Percentiles rank a stretch among this genome's conserved stretches.
These are phyloP conservation scores for Boeremia exigua DNA, from an alignment of 2,329 filamentous ascomycete genomes.

Conservation along the genomic window DNA sequence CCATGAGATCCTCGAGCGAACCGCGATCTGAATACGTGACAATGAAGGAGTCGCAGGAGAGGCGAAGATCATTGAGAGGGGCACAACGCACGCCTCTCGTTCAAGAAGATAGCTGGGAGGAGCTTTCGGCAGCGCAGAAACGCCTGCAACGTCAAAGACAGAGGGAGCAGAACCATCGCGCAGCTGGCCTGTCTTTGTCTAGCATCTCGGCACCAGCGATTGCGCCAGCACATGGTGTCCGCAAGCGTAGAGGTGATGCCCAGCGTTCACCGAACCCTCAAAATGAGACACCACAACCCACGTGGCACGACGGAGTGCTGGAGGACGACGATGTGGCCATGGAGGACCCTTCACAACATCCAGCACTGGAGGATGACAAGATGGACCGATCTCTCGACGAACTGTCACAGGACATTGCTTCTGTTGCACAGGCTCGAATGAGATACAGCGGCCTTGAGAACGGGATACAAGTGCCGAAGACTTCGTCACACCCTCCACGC, in stretches of 20 bases:
- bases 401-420: slow-evolving; percentile 26
- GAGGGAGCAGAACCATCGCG: slow-evolving; percentile 30
- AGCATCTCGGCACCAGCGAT: slow-evolving; percentile 34
- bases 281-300: slow-evolving; percentile 10
- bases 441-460: slow-evolving; percentile 26
- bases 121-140: slow-evolving; percentile 28
- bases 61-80: slow-evolving; percentile 32
- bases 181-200: slow-evolving; percentile 32
- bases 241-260: neutral
- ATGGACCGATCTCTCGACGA: slow-evolving; percentile 44
- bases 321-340: slow-evolving; percentile 33
- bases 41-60: slow-evolving; percentile 54
- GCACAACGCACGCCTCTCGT: slow-evolving; percentile 19
- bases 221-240: neutral
- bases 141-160: slow-evolving; percentile 28
- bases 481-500: slow-evolving; percentile 44
- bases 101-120: slow-evolving; percentile 41
- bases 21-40: slow-evolving; percentile 52
- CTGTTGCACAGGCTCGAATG: slow-evolving; percentile 20
- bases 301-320: slow-evolving; percentile 19
- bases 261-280: neutral
- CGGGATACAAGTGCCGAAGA: slow-evolving; percentile 45
- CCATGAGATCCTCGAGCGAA: slow-evolving; percentile 46
- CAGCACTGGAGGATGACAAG: slow-evolving; percentile 18
- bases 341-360: slow-evolving; percentile 26